Conservation (phyloP, 2,329 filamentous ascomycete genomes). For the Akanthomyces muscarius region DNA sequence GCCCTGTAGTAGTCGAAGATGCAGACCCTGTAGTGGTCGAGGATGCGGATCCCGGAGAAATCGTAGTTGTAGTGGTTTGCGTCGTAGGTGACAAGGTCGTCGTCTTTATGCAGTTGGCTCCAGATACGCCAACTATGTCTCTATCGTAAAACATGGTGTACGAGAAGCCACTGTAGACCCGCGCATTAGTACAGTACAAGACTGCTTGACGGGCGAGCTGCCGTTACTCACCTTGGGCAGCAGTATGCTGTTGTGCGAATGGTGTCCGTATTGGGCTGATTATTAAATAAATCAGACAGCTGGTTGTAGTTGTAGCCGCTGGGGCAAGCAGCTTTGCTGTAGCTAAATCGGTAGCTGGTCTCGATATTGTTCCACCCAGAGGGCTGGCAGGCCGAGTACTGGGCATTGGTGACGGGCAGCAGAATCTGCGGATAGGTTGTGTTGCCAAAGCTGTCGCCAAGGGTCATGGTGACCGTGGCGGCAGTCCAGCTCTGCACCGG, state of each 20-base stretch:
- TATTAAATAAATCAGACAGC: constrained; percentile 8
- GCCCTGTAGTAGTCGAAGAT: background rate
- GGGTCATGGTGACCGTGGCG: constrained; percentile 2
- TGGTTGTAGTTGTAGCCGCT: constrained; percentile 16
- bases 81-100: background rate
- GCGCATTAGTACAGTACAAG: background rate
- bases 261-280: constrained; percentile 7
- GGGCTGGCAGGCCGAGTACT: constrained; percentile 13
- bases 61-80: background rate
- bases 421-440: constrained; percentile 8
- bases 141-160: constrained; percentile 1
- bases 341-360: background rate
- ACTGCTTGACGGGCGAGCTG: background rate
- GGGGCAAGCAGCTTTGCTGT: constrained; percentile 13
- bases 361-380: constrained; percentile 12
- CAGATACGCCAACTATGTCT: background rate
- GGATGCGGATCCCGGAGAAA: background rate
- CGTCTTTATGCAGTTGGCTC: constrained; percentile 1
- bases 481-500: constrained; percentile 13
- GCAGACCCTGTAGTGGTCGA: background rate
- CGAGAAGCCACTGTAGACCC: background rate
- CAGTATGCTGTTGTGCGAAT: constrained; percentile 14
- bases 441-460: background rate
- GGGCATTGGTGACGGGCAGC: constrained; percentile 8
- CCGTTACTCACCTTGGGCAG: constrained; percentile 9